Conservation (phyloP, 257 asterid species). For the Cruciata laevipes region DNA sequence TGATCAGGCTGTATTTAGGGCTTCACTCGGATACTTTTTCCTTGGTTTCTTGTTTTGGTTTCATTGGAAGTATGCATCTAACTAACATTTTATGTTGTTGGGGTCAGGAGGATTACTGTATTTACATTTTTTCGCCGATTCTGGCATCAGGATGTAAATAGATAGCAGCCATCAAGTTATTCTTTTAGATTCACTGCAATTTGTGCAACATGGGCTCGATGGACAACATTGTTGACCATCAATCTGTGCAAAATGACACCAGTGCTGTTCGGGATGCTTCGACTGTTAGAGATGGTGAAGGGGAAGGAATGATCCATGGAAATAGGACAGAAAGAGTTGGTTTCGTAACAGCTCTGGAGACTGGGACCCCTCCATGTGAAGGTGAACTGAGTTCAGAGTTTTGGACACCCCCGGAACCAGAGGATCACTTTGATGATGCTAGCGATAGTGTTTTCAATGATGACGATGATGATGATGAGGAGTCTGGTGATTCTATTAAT, state of each 20-base stretch:
- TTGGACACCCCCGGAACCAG: conserved; percentile 88
- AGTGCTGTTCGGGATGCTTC: conserved; percentile 15
- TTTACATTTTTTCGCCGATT: conserved; percentile 19
- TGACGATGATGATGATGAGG: conserved; percentile 65
- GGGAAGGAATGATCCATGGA: conserved; percentile 23
- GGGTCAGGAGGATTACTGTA: background rate
- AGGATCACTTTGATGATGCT: conserved; percentile 50
- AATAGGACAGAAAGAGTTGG: conserved; percentile 17
- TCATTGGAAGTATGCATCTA: background rate
- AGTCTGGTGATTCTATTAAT: conserved; percentile 47
- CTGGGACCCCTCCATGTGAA: conserved; percentile 28
- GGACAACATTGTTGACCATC: conserved; percentile 32
- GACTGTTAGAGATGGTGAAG: conserved; percentile 17
- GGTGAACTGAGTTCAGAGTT: conserved; percentile 53
- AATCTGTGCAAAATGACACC: conserved; percentile 16
- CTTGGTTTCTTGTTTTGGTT: conserved; percentile 23
- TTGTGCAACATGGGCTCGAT: conserved; percentile 19
- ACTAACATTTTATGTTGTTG: background rate
- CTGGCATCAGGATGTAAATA: conserved; percentile 39
- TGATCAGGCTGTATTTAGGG: background rate
- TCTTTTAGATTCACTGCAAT: conserved; percentile 22
- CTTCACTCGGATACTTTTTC: too few relatives aligned
- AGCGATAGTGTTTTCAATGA: conserved; percentile 47
- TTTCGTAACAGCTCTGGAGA: conserved; percentile 24
- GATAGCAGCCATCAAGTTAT: conserved; percentile 41